Evolutionary conservation across 495 filamentous ascomycete species (phyloP), one percentile per base, ranked within the genome.

Genomic region (Evansstolkia leycettana): DNA sequence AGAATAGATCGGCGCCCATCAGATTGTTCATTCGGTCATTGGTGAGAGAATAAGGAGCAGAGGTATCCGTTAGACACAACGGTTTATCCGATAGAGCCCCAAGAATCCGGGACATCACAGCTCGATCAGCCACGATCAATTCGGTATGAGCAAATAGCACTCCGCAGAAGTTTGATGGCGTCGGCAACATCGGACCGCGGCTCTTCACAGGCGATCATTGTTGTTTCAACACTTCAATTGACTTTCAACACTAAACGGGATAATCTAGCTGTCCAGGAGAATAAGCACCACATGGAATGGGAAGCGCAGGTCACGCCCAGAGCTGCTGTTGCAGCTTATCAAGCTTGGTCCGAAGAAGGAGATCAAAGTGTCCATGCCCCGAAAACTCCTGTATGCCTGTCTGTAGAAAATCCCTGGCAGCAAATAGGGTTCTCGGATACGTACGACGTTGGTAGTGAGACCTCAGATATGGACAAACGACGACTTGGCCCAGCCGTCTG

Each of bases 321-420:
- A 72, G 50, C 41, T 77, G 72, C 39, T 78, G 73, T 16, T 56
- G 62, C 38, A 76, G 57, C 20, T 64, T 72, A 19, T 73, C 71
- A 37, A 60, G 46, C 27, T 34, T 37, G n/a, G 37, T 37, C 28
- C 50, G 45, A 28, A 58, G 54, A 12, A 55, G 52, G n/a, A 62
- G 65, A 50, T 84, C 79, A 39, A 78, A 82, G 54, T 86, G 84
- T 35, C 77, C 65, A 58, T 80, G 76, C 64, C 72, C 84, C 19
- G 79, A 50, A 38, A 84, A 63, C 52, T 82, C 82, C 72, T n/a
- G n/a, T n/a, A n/a, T n/a, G n/a, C n/a, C n/a, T n/a, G n/a, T n/a
- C n/a, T n/a, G n/a, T n/a, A n/a, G n/a, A n/a, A n/a, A n/a, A n/a
- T n/a, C n/a, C n/a, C 28, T 23, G 64, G 48, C 18, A 52, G 41